A percentile compares a stretch with the other conserved stretches of the same genome.
Evolutionary conservation across 2,329 filamentous ascomycete species (phyloP).

Genomic region (Coniochaeta sp.): DNA sequence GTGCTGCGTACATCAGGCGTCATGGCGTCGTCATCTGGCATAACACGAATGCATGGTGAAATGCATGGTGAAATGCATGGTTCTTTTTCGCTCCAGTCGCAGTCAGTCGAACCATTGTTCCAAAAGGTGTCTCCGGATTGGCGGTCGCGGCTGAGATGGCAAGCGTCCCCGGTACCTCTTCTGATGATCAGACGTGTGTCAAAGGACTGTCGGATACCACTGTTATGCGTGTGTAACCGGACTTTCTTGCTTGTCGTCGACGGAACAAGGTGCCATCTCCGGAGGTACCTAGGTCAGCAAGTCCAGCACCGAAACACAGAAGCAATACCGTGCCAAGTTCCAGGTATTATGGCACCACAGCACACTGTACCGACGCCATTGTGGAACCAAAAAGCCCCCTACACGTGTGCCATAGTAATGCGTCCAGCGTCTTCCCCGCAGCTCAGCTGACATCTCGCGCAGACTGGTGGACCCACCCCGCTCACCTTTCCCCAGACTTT

Average conservation of each 20-base stretch:
- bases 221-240: background rate
- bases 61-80: too few species aligned
- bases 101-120: background rate
- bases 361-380: background rate
- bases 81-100: too few species aligned
- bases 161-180: background rate
- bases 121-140: background rate
- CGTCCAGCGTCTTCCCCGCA: background rate
- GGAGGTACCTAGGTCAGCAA: too few species aligned
- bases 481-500: background rate
- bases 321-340: too few species aligned
- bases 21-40: background rate
- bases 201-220: background rate
- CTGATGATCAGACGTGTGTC: background rate
- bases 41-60: too few species aligned
- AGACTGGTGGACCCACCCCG: background rate
- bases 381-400: background rate
- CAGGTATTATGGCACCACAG: background rate
- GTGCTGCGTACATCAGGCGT: too few species aligned
- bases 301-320: background rate
- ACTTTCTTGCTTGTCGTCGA: background rate
- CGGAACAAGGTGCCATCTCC: background rate
- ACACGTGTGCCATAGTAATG: background rate
- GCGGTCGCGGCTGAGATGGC: background rate
- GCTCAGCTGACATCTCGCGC: constrained; percentile 1